These are phyloP conservation scores for Penicillium sp. DNA, from an alignment of 2,329 filamentous ascomycete species.

Conservation along the genomic window DNA sequence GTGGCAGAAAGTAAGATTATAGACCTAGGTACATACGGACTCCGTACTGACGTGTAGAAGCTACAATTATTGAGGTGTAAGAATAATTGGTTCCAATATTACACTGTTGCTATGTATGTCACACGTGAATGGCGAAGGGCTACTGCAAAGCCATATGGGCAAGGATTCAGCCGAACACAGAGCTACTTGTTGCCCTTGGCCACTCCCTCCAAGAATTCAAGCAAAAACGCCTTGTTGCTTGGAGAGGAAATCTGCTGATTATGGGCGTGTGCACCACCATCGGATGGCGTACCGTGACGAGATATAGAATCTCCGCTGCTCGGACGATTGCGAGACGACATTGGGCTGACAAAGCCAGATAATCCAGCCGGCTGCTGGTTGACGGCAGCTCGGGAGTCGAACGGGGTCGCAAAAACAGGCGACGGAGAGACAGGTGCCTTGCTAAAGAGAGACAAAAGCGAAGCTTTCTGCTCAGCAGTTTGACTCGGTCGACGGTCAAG, in stretches of 20 bases:
- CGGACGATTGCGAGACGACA: constrained; percentile 27
- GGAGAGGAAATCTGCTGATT: constrained; percentile 51
- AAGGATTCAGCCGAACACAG: background rate
- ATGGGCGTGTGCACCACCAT: constrained; percentile 50
- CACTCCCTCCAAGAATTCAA: constrained; percentile 67
- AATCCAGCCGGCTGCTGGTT: constrained; percentile 18
- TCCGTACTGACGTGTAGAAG: background rate
- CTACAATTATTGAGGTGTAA: background rate
- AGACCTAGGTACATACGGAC: background rate
- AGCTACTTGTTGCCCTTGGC: constrained; percentile 41
- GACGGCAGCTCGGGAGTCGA: constrained; percentile 21
- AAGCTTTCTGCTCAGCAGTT: constrained; percentile 47
- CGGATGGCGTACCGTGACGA: constrained; percentile 19
- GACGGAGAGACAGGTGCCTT: constrained; percentile 39
- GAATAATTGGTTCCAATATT: background rate
- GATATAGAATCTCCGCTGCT: constrained; percentile 18
- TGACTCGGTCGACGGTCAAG: constrained; percentile 42
- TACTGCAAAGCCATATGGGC: background rate
- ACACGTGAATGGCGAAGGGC: background rate
- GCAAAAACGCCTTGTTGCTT: constrained; percentile 70
- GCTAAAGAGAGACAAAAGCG: constrained; percentile 62
- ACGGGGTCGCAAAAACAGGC: constrained; percentile 18
- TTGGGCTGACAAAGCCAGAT: constrained; percentile 30
- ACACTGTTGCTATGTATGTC: background rate
- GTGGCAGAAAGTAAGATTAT: constrained; percentile 23